Evolutionary conservation across 768 basidiomycete species (phyloP), one percentile per base, ranked within the genome.

Genomic region (Mycena vulgaris): DNA sequence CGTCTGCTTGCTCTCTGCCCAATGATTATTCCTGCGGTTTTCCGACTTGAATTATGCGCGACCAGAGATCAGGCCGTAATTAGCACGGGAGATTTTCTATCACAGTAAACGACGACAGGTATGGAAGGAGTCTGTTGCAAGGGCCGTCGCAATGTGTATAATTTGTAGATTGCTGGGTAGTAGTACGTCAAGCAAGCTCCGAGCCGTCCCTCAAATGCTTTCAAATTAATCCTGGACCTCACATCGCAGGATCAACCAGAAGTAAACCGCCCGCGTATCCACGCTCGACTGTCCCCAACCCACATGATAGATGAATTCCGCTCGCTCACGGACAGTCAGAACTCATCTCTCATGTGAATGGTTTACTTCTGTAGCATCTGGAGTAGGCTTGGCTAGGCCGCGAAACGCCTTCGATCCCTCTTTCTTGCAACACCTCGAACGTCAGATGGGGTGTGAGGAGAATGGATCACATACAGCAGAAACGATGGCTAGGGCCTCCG

Each of bases 1-100:
- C 0, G 64, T 72, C 16, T 59, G 27, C 30, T 72, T 51, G 23
- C 47, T 72, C 28, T 40, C 55, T 10, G 47, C 47, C 3, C 47
- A 48, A 27, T 48, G 25, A 48, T 47, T 14, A 40, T 40, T 14
- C 13, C 39, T 40, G 17, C 17, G 39, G 4, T 17, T 11, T 40
- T 14, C 16, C 16, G 39, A 40, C 8, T 7, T 37, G 8, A 37
- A 37, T 7, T 37, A 7, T 37, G 35, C 8, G 35, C 6, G 35
- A 37, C 6, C 35, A 37, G 14, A 37, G 35, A 37, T 7, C 14
- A 14, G 35, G 6, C 14, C 14, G 14, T 37, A 37, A 7, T 37
- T 37, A n/a, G n/a, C n/a, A n/a, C 35, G 14, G 6, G 35, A 37
- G 14, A 6, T 37, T 37, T 37, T 37, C 35, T 40, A 16, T 40